A percentile compares a stretch with the other conserved stretches of the same genome.
These are phyloP conservation scores for Suhomyces bokatorum DNA, from an alignment of 1,139 yeast species.

Conservation along the genomic window DNA sequence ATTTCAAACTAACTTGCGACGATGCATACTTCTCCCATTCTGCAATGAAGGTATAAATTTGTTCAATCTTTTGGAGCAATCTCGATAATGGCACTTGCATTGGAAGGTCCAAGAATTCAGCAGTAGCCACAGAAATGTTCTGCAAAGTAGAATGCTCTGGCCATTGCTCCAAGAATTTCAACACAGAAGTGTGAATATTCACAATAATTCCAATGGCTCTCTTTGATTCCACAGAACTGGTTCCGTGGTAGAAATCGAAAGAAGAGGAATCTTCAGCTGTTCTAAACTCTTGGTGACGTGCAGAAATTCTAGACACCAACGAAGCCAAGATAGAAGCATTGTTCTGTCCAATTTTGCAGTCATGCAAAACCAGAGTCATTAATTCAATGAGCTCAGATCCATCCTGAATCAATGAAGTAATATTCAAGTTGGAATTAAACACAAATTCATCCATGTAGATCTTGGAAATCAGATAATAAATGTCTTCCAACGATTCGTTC, in stretches of 20 bases:
- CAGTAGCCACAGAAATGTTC: conserved; percentile 63
- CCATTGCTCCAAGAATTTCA: conserved; percentile 67
- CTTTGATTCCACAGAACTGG: conserved; percentile 59
- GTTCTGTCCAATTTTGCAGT: conserved; percentile 25
- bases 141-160: conserved; percentile 93
- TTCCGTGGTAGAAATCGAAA: conserved; percentile 71
- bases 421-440: conserved; percentile 12
- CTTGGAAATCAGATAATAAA: conserved; percentile 32
- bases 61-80: conserved; percentile 80
- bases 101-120: conserved; percentile 66
- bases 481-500: conserved; percentile 27
- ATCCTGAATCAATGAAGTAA: conserved; percentile 36
- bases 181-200: conserved; percentile 47
- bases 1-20: conserved; percentile 64
- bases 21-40: conserved; percentile 97
- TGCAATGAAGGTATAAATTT: conserved; percentile 72
- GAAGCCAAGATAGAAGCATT: conserved; percentile 43
- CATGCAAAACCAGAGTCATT: conserved; percentile 21
- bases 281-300: conserved; percentile 24
- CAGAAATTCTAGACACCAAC: conserved; percentile 40
- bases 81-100: conserved; percentile 73
- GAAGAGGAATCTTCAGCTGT: conserved; percentile 15
- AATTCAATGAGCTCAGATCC: conserved; percentile 42
- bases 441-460: conserved; percentile 33
- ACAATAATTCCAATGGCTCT: conserved; percentile 56